Percentiles rank a stretch among this genome's conserved stretches.
Conservation (phyloP, 768 basidiomycete genomes). For the Imleria badia region DNA sequence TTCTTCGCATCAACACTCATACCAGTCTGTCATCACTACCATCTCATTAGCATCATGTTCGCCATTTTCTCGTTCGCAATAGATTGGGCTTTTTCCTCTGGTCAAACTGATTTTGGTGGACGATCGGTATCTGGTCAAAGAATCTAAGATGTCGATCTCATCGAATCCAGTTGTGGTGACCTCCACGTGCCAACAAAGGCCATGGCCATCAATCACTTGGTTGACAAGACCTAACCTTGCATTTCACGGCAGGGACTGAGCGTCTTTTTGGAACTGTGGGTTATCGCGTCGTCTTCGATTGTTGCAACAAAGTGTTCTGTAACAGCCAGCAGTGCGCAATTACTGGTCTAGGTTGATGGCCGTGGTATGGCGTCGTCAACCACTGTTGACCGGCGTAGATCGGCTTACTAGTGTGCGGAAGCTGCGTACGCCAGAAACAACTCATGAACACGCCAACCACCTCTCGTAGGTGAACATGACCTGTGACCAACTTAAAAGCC, state of each 20-base stretch:
- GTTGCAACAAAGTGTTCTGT: background rate
- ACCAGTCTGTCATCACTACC: background rate
- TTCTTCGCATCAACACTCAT: conserved; percentile 1
- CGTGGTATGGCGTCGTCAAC: background rate
- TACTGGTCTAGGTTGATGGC: background rate
- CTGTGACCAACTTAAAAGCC: too few species aligned
- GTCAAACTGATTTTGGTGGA: background rate
- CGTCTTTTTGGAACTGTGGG: background rate
- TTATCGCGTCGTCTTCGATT: background rate
- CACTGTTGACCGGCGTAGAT: background rate
- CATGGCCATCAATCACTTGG: background rate
- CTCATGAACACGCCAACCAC: background rate
- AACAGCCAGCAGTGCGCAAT: background rate
- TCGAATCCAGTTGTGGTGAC: background rate
- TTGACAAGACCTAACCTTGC: background rate
- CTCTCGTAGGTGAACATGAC: background rate
- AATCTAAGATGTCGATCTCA: conserved; percentile 5
- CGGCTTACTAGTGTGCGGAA: background rate
- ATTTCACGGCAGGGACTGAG: background rate
- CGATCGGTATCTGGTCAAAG: background rate
- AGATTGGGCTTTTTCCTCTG: background rate
- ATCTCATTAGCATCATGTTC: conserved; percentile 6
- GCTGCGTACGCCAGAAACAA: background rate
- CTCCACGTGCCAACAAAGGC: conserved; percentile 10
- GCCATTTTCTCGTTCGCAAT: background rate